Evolutionary conservation across 495 filamentous ascomycete species (phyloP).

Genomic region (Aspergillus asperescens): DNA sequence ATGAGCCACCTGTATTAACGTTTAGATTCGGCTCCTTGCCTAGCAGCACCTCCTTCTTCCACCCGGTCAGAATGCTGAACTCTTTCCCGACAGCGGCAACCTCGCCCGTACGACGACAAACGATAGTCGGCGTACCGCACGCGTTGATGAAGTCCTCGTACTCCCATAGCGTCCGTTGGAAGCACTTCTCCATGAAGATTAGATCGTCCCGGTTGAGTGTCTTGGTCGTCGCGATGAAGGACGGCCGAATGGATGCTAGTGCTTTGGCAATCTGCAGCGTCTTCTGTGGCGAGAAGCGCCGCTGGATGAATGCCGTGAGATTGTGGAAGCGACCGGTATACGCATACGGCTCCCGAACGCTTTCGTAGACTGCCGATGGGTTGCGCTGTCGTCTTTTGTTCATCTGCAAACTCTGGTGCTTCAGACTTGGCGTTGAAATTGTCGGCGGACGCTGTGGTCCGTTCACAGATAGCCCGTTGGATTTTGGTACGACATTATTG

Average conservation of each 20-base stretch:
- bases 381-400: conserved; percentile 53
- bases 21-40: conserved; percentile 88
- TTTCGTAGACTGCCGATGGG: conserved; percentile 79
- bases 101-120: conserved; percentile 88
- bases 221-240: conserved; percentile 82
- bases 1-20: conserved; percentile 60
- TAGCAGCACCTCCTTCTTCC: conserved; percentile 84
- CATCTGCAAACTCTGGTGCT: conserved; percentile 48
- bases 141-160: conserved; percentile 88
- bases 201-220: conserved; percentile 80
- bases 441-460: conserved; percentile 25
- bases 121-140: conserved; percentile 82
- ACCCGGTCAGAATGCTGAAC: conserved; percentile 88
- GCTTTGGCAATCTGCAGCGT: conserved; percentile 77
- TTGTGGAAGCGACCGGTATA: conserved; percentile 88
- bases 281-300: conserved; percentile 64
- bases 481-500: conserved; percentile 21
- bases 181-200: conserved; percentile 95
- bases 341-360: conserved; percentile 81
- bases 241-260: conserved; percentile 82
- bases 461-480: conserved; percentile 29
- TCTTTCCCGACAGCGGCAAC: conserved; percentile 90
- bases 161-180: conserved; percentile 86
- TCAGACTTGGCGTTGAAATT: conserved; percentile 40
- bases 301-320: conserved; percentile 73